These are phyloP conservation scores for Cyanidium caldarium DNA, from an alignment of 23 red algal genomes.

Conservation along the genomic window DNA sequence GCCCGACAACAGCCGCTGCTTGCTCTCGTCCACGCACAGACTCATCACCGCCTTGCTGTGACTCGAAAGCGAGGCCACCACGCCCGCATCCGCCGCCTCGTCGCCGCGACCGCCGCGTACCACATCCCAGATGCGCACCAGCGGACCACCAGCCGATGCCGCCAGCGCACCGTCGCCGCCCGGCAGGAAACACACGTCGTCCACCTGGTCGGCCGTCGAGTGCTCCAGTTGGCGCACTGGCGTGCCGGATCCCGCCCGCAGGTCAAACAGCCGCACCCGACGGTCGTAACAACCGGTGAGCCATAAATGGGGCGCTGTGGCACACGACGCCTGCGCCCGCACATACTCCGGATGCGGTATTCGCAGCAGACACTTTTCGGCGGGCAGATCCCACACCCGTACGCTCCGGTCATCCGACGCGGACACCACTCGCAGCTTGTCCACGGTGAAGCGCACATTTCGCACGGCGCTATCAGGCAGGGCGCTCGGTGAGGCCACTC, in stretches of 20 bases:
- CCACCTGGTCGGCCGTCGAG: slow-evolving; percentile 12
- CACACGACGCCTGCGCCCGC: slow-evolving; percentile 40
- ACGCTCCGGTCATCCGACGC: slow-evolving; percentile 75
- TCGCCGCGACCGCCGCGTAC: slow-evolving; percentile 20
- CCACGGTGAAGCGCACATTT: slow-evolving; percentile 40
- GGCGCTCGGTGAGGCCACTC: neutral
- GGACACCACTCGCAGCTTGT: slow-evolving; percentile 70
- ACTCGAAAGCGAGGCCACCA: slow-evolving; percentile 16
- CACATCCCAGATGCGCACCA: slow-evolving; percentile 63
- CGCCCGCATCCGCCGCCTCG: neutral
- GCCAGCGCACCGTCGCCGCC: slow-evolving; percentile 42
- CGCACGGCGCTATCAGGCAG: slow-evolving; percentile 36
- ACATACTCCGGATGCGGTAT: slow-evolving; percentile 58
- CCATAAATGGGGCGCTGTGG: slow-evolving; percentile 76
- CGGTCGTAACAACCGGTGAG: slow-evolving; percentile 65
- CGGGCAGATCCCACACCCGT: slow-evolving; percentile 66
- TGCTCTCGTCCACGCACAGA: slow-evolving; percentile 7
- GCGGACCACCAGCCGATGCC: slow-evolving; percentile 44
- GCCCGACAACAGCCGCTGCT: slow-evolving; percentile 36
- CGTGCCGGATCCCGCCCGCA: slow-evolving; percentile 3
- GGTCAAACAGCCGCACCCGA: slow-evolving; percentile 66
- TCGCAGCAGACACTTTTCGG: slow-evolving; percentile 20
- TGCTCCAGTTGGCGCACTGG: slow-evolving; percentile 15
- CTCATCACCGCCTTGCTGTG: slow-evolving; percentile 69
- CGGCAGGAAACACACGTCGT: slow-evolving; percentile 50